Evolutionary conservation across 1,284 basidiomycete species (phyloP).

Genomic region (Schizophyllum commune): DNA sequence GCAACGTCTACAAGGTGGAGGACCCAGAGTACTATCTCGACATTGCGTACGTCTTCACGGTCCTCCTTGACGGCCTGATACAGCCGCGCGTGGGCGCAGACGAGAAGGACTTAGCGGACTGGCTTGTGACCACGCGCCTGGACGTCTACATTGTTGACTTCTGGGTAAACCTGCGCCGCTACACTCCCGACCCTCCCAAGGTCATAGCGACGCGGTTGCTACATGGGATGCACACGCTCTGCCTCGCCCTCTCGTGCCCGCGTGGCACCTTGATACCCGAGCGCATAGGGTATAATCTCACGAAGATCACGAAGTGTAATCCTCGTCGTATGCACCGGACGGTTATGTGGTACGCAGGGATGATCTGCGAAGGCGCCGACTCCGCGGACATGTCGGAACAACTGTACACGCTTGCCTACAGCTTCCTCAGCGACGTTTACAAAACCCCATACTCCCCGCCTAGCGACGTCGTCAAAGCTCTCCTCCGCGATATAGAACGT

Average conservation of each 20-base stretch:
- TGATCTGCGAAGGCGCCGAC: not conserved
- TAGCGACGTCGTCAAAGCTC: not conserved
- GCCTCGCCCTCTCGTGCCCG: not conserved
- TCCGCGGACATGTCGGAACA: not conserved
- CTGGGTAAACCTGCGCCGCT: not conserved
- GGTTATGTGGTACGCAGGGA: too few species aligned
- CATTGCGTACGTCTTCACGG: not conserved
- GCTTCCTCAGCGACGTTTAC: not conserved
- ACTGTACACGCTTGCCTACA: not conserved
- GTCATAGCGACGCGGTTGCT: not conserved
- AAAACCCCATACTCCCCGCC: not conserved
- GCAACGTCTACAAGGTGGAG: not conserved
- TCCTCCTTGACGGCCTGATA: not conserved
- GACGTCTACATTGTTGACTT: not conserved
- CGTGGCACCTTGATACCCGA: not conserved
- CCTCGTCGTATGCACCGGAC: not conserved
- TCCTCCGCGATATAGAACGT: not conserved
- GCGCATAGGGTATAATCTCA: not conserved
- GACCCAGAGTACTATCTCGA: not conserved
- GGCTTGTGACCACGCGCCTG: not conserved
- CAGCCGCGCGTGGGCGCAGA: not conserved
- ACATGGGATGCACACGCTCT: not conserved
- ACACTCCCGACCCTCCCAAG: not conserved
- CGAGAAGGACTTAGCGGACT: not conserved
- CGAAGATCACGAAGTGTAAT: not conserved